Evolutionary conservation across 805 yeast genomes (phyloP).

Genomic region (Hanseniaspora clermontiae): DNA sequence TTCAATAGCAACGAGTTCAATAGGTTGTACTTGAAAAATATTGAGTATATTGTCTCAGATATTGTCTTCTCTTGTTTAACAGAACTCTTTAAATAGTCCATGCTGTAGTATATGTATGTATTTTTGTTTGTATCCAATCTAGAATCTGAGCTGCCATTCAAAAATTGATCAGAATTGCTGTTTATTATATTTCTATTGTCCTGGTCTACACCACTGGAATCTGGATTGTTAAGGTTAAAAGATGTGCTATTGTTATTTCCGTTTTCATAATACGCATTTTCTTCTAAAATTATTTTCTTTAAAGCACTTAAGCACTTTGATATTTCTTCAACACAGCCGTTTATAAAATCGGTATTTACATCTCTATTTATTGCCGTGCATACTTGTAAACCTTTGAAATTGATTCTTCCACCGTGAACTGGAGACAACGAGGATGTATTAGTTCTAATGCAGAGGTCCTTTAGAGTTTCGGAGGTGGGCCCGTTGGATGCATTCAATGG

Average conservation of each 20-base stretch:
- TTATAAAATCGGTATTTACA: background rate
- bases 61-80: background rate
- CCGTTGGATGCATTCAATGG: background rate
- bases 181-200: background rate
- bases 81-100: background rate
- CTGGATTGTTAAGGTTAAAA: background rate
- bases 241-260: background rate
- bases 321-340: background rate
- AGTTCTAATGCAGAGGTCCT: background rate
- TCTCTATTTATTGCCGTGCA: background rate
- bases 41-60: background rate
- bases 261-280: background rate
- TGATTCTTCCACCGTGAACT: background rate
- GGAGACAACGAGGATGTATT: background rate
- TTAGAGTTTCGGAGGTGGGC: background rate
- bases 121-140: background rate
- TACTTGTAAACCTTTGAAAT: background rate
- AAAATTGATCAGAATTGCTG: background rate
- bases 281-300: background rate
- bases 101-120: background rate
- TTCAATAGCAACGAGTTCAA: conserved; percentile 48
- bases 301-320: background rate
- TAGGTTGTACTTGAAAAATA: conserved; percentile 39
- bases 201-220: background rate
- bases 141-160: background rate